Evolutionary conservation across 495 filamentous ascomycete species (phyloP).

Genomic region (Pseudevernia furfuracea): DNA sequence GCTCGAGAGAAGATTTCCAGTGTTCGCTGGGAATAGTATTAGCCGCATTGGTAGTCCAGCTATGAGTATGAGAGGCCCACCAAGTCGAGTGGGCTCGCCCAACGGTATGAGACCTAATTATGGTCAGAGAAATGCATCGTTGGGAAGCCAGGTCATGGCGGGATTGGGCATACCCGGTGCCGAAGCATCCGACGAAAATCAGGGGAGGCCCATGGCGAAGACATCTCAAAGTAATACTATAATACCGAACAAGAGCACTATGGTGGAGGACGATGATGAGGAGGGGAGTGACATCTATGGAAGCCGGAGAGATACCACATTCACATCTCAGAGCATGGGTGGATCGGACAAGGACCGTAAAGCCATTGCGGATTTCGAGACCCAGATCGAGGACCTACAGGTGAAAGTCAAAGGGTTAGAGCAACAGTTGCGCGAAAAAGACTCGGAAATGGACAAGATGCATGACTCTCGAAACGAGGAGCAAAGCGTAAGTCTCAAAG

Average conservation of each 20-base stretch:
- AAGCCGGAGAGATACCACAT: slow-evolving; percentile 51
- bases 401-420: slow-evolving; percentile 70
- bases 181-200: slow-evolving; percentile 36
- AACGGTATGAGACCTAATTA: slow-evolving; percentile 39
- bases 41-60: slow-evolving; percentile 63
- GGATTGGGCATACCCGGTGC: slow-evolving; percentile 38
- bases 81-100: slow-evolving; percentile 49
- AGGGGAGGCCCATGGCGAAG: slow-evolving; percentile 66
- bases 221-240: slow-evolving; percentile 94
- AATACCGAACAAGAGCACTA: slow-evolving; percentile 93
- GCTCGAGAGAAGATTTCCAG: slow-evolving; percentile 80
- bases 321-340: slow-evolving; percentile 36
- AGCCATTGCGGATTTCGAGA: slow-evolving; percentile 62
- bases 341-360: slow-evolving; percentile 59
- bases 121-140: slow-evolving; percentile 35
- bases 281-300: slow-evolving; percentile 59
- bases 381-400: slow-evolving; percentile 61
- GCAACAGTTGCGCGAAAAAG: slow-evolving; percentile 46
- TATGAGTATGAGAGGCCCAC: slow-evolving; percentile 43
- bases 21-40: slow-evolving; percentile 60
- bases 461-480: slow-evolving; percentile 36
- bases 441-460: slow-evolving; percentile 47
- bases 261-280: slow-evolving; percentile 86
- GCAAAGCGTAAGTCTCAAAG: slow-evolving; percentile 36
- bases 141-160: slow-evolving; percentile 33